Percentiles rank a stretch among this genome's conserved stretches.
These are phyloP conservation scores for Phragmites australis DNA, from an alignment of 176 grass and related monocot genomes.

Conservation along the genomic window DNA sequence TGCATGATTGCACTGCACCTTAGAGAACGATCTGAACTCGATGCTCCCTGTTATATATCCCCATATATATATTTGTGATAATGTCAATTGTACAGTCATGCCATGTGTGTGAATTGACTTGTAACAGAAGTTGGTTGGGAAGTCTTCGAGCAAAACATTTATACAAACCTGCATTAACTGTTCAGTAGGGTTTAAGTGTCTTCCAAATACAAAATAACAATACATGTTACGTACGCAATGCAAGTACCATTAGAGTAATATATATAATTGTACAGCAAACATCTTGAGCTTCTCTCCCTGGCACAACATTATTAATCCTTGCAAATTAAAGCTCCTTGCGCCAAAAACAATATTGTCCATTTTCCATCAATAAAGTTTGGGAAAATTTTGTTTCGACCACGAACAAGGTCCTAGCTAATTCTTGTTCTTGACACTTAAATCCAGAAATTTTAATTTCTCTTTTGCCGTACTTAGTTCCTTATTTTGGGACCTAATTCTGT, in stretches of 20 bases:
- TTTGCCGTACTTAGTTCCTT: no score
- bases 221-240: neutral
- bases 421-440: no score
- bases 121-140: slow-evolving; percentile 38
- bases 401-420: neutral
- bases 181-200: neutral
- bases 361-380: neutral
- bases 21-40: neutral
- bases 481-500: no score
- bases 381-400: neutral
- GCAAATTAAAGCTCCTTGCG: no score
- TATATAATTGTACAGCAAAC: neutral
- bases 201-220: neutral
- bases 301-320: no score
- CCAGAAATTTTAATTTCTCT: no score
- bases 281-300: neutral
- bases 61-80: neutral
- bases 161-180: neutral
- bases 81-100: neutral
- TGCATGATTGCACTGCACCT: no score
- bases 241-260: neutral
- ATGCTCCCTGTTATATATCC: neutral
- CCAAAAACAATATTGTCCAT: neutral
- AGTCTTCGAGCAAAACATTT: neutral
- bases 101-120: slow-evolving; percentile 7